phyloP scores from a whole-genome alignment of 2,329 filamentous ascomycete genomes.

The Hymenoscyphus occultus region DNA sequence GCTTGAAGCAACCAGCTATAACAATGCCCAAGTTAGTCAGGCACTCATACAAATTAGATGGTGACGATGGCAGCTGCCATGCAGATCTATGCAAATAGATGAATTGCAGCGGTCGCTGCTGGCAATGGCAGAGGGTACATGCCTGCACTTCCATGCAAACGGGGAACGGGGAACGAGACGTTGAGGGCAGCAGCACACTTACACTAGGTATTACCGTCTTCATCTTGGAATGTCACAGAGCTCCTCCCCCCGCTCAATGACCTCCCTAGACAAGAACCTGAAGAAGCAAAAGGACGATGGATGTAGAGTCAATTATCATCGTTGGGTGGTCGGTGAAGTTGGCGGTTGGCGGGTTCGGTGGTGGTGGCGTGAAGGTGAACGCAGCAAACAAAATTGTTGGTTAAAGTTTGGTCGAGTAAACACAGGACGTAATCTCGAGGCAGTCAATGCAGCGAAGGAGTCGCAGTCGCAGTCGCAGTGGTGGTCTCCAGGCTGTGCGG shows the following conservation, averaged over 20 bases:
- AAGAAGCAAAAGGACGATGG: background rate
- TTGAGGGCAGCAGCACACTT: background rate
- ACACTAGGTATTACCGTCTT: background rate
- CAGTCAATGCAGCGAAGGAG: background rate
- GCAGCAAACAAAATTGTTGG: background rate
- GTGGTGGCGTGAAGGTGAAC: background rate
- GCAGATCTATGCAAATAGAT: background rate
- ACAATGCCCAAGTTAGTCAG: slow-evolving; percentile 13
- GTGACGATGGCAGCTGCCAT: background rate
- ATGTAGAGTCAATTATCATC: background rate
- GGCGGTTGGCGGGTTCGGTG: background rate
- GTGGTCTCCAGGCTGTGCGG: background rate
- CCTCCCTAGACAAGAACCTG: background rate
- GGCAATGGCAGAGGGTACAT: background rate
- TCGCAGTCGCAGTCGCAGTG: background rate
- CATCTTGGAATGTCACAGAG: background rate
- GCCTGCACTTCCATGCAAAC: background rate
- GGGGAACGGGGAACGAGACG: background rate
- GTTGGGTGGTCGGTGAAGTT: background rate
- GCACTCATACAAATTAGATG: background rate
- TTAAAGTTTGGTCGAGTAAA: background rate
- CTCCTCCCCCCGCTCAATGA: background rate
- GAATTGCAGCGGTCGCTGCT: background rate
- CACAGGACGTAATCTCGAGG: slow-evolving; percentile 3
- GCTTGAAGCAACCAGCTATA: slow-evolving; percentile 38